Base-by-base conservation (phyloP, 495 filamentous ascomycete species). In the Acidiella bohemica region DNA sequence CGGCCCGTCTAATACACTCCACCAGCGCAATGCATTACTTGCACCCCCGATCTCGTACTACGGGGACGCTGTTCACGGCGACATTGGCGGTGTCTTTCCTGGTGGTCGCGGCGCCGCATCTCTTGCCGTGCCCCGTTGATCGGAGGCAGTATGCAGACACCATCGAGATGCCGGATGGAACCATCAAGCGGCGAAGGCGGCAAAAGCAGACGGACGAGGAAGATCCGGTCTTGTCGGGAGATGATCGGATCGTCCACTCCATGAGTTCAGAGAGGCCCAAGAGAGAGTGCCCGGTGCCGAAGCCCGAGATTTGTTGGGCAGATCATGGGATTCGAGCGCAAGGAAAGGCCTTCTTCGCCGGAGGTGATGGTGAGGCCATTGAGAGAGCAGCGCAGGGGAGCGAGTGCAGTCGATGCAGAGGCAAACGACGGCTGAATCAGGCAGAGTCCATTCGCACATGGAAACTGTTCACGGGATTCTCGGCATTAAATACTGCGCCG, bases 11-110 rank as follows among this genome's bases (percentile, higher is more conserved):
- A n/a, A n/a, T n/a, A n/a, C n/a, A n/a, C n/a, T n/a, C n/a, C n/a
- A n/a, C n/a, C n/a, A n/a, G n/a, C n/a, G n/a, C 23, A 32, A 50
- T 50, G 47, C 47, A 50, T 27, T 77, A 83, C 65, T 80, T 97
- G 21, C 90, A 97, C 61, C 90, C 90, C 5, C 76, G 84, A 51
- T 94, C 86, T 36, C 78, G 83, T 55, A 76, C 80, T 58, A 97
- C 90, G 44, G 82, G 76, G 34, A 84, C 85, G 19, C 78, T 97
- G 20, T 97, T 97, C 66, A 83, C 84, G 32, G 81, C 79, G n/a
- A 95, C 86, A n/a, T 70, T 95, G 25, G 65, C 81, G n/a, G 73
- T 83, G 17, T 84, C 80, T 47, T 92, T 97, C 57, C 69, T 93
- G 48, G 84, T 95, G 42, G 90, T 97, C 44, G 82, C 72, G 29